Base-by-base conservation (phyloP, 805 yeast species). In the Kazachstania africana region DNA sequence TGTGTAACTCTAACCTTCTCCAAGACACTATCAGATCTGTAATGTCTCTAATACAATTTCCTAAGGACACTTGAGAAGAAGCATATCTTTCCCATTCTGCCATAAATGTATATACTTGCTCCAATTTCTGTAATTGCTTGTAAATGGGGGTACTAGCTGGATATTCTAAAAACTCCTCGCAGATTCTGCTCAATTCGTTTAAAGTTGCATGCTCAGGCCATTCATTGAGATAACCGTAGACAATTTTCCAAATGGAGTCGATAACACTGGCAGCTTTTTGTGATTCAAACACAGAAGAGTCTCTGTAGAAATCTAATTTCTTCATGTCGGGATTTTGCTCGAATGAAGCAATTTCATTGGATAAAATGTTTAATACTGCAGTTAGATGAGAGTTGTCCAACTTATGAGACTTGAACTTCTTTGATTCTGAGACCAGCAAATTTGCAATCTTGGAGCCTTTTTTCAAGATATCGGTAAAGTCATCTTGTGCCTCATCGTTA, bases 181-280 rank as follows among this genome's bases (percentile, higher is more conserved):
- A 69, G 6, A 77, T 72, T 37, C 77, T 60, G 24, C 61, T 52
- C 28, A 88, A 64, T 14, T 78, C 83, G 35, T 68, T 76, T 31
- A 91, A 58, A 0, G 94, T 84, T 0, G 91, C 91, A 61, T 93
- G 95, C 45, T 93, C 98, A 0, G 97, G 96, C 95, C 95, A 91
- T 47, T 75, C 72, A 16, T 55, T 56, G 9, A 78, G 52, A 9
- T 83, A 53, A 4, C 56, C 58, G 6, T 51, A 40, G 3, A 74
- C 72, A 1, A 70, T 50, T 3, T 61, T 55, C 45, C 65, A 60
- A 3, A 77, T 47, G 4, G 49, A 59, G 20, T 61, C 57, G 8
- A 73, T 57, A 1, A 78, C 47, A 1, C 44, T 47, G 27, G 75
- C 69, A 2, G 94, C 82, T 24, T 52, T 59, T 34, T 66, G 68